phyloP scores from a whole-genome alignment of 2,329 filamentous ascomycete genomes.

The Claviceps cyperi region DNA sequence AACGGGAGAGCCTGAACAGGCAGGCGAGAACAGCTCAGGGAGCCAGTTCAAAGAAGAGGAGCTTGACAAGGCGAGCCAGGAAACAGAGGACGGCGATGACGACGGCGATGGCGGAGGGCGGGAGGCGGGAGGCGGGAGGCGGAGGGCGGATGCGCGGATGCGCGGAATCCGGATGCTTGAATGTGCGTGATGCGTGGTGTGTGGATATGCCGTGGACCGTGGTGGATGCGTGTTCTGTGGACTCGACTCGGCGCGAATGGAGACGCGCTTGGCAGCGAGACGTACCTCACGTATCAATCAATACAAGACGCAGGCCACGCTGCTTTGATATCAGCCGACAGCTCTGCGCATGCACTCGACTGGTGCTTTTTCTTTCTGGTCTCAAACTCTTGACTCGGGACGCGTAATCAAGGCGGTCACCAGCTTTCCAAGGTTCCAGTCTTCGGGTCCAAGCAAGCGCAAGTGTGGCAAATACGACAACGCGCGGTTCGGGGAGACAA shows the following conservation, averaged over 20 bases:
- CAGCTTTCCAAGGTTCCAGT: too few species aligned
- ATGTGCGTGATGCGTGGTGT: neutral
- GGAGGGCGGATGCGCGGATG: neutral
- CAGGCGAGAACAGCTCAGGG: neutral
- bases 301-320: too few species aligned
- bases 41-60: neutral
- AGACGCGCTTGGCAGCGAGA: neutral
- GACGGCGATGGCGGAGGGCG: neutral
- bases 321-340: neutral
- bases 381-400: too few species aligned
- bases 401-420: neutral
- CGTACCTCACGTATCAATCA: neutral
- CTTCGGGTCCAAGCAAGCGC: too few species aligned
- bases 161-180: neutral
- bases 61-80: neutral
- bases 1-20: neutral
- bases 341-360: neutral
- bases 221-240: neutral
- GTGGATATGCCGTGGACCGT: neutral
- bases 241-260: too few species aligned
- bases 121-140: neutral
- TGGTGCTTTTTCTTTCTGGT: too few species aligned
- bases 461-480: neutral
- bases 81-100: neutral
- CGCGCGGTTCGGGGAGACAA: neutral